phyloP scores from a whole-genome alignment of 2,329 filamentous ascomycete genomes.

The Neofusicoccum kwambonambiense region DNA sequence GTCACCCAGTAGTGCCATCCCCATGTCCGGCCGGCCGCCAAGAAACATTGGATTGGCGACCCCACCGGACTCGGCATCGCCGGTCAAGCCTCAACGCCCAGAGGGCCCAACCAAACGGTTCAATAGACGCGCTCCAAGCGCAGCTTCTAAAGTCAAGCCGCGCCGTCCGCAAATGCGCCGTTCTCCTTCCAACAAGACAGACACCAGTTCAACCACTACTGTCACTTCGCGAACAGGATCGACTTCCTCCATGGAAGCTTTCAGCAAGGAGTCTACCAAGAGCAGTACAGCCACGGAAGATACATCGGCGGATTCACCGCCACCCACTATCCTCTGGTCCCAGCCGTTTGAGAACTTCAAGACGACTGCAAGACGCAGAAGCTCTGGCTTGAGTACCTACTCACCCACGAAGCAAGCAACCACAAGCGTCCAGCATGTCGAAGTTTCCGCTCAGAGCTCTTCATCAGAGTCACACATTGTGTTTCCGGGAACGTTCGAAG shows the following conservation, averaged over 20 bases:
- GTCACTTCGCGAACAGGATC: background rate
- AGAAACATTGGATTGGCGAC: background rate
- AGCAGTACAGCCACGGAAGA: background rate
- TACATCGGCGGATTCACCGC: background rate
- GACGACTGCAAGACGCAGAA: background rate
- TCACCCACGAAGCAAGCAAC: conserved; percentile 11
- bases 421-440: conserved; percentile 10
- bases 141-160: background rate
- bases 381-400: conserved; percentile 4
- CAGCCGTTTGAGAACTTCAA: background rate
- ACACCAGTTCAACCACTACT: background rate
- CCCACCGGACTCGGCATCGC: conserved; percentile 14
- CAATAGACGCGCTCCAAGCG: background rate
- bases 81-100: background rate
- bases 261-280: background rate
- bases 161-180: background rate
- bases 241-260: conserved; percentile 3
- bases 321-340: conserved; percentile 1
- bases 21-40: background rate
- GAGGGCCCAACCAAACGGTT: background rate
- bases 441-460: background rate
- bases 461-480: background rate
- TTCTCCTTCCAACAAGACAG: background rate
- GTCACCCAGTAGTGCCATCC: background rate
- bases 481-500: background rate